Base-by-base conservation (phyloP, 1,284 basidiomycete genomes). In the Inonotus obliquus region DNA sequence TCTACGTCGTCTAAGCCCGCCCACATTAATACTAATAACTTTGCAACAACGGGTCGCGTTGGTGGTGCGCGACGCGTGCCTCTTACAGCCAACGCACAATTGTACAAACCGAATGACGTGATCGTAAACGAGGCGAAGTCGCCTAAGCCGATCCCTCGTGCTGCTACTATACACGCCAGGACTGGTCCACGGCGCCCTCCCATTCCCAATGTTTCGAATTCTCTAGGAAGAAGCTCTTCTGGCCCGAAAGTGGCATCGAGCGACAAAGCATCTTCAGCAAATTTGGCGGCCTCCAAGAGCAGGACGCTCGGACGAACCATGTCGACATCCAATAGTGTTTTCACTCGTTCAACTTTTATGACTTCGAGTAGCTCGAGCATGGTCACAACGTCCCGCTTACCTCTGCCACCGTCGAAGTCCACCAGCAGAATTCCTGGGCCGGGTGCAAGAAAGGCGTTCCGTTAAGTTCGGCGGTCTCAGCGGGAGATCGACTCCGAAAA, bases 61-160 rank as follows among this genome's bases (percentile, higher is more conserved):
- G 57, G 62, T 4, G 62, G 62, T 14, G 62, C 62, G 27, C 48
- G 62, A 11, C 57, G 62, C 21, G 62, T 59, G 10, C 62, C 62
- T 10, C 39, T 63, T 5, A 59, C 57, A 6, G 51, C 51, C 1
- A 57, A 54, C 21, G 62, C 62, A 10, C 57, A 57, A 7, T 39
- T 63, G 6, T 56, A 55, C 38, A 54, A 59, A 41, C 14, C 58
- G 27, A 59, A 41, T 14, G 27, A 41, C 17, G 11, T 32, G 3
- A 47, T 41, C 17, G 49, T 48, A 25, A 25, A 23, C 19, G 53
- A 37, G 25, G 47, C 35, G 13, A 44, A 38, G 21, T 14, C 59
- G 1, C 44, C 45, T n/a, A 47, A 11, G 25, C 39, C n/a, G 10
- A 51, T 23, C 44, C 29, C 52, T n/a, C 32, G 56, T 17, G 39